A percentile compares a stretch with the other conserved stretches of the same genome.
Evolutionary conservation across 106 monocot genomes (phyloP).

Genomic region (Vanilla planifolia): DNA sequence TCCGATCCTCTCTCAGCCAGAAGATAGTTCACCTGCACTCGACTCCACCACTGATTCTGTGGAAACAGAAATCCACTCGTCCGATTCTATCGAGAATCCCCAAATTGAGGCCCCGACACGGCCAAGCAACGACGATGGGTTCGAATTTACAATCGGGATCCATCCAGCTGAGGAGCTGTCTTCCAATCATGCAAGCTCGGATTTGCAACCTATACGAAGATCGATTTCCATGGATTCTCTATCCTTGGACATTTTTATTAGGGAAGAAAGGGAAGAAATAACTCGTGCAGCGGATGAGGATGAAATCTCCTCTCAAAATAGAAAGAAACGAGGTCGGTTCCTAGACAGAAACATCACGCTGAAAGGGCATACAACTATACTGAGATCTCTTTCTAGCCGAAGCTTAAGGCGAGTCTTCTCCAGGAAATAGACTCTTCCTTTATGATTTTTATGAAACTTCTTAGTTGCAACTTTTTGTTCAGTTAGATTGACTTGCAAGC

Average conservation of each 20-base stretch:
- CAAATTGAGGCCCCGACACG: neutral
- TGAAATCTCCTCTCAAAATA: neutral
- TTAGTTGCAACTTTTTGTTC: too few species aligned
- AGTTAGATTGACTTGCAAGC: too few species aligned
- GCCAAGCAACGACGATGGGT: neutral
- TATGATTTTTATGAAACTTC: too few species aligned
- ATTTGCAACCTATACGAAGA: slow-evolving; percentile 31
- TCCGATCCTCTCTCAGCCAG: slow-evolving; percentile 30
- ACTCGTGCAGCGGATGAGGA: neutral
- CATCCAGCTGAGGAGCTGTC: neutral
- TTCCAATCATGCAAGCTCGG: slow-evolving; percentile 1
- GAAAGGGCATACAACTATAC: slow-evolving; percentile 1
- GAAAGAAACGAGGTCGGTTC: slow-evolving; percentile 10
- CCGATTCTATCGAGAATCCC: neutral
- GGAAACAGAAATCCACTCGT: slow-evolving; percentile 5
- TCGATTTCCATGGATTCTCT: slow-evolving; percentile 47
- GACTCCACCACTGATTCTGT: neutral
- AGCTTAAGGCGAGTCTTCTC: slow-evolving; percentile 26
- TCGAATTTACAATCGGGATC: neutral
- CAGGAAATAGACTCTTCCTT: too few species aligned
- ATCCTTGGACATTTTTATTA: slow-evolving; percentile 10
- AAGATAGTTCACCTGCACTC: neutral
- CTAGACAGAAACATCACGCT: neutral
- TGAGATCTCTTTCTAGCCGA: slow-evolving; percentile 28
- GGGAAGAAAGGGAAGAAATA: slow-evolving; percentile 1